phyloP scores from a whole-genome alignment of 305 asterid genomes.

The Withania somnifera region DNA sequence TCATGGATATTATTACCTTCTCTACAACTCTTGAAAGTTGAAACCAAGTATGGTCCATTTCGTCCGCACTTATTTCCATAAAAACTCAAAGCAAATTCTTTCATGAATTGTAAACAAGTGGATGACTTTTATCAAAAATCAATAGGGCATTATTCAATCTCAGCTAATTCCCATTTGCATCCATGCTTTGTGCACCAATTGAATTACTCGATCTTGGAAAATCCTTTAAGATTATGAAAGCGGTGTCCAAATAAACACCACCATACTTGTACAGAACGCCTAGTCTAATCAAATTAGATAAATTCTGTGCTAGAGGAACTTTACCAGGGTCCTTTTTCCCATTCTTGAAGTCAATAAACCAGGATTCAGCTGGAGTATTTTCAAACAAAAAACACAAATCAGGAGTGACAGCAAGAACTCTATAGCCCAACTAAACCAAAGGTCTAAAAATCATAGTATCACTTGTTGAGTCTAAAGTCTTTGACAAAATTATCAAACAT shows the following conservation, averaged over 20 bases:
- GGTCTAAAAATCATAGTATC: constrained; percentile 31
- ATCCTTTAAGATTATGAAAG: constrained; percentile 46
- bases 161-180: constrained; percentile 43
- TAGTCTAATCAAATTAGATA: constrained; percentile 58
- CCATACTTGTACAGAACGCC: constrained; percentile 52
- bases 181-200: constrained; percentile 53
- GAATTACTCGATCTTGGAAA: constrained; percentile 41
- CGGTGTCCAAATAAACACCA: constrained; percentile 56
- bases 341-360: constrained; percentile 39
- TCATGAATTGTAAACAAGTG: constrained; percentile 44
- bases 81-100: constrained; percentile 51
- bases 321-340: constrained; percentile 45
- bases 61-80: constrained; percentile 75
- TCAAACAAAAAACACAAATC: constrained; percentile 23
- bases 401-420: constrained; percentile 29
- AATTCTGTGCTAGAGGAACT: constrained; percentile 46
- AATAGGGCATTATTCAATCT: constrained; percentile 62
- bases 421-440: constrained; percentile 27
- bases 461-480: constrained; percentile 32
- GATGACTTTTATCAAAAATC: constrained; percentile 47
- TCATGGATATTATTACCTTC: neutral
- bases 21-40: constrained; percentile 62
- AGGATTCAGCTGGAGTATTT: constrained; percentile 40
- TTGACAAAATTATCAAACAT: constrained; percentile 47
- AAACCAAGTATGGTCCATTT: constrained; percentile 65